These are phyloP conservation scores for Termitomyces sp. DNA, from an alignment of 768 basidiomycete genomes.

Conservation along the genomic window DNA sequence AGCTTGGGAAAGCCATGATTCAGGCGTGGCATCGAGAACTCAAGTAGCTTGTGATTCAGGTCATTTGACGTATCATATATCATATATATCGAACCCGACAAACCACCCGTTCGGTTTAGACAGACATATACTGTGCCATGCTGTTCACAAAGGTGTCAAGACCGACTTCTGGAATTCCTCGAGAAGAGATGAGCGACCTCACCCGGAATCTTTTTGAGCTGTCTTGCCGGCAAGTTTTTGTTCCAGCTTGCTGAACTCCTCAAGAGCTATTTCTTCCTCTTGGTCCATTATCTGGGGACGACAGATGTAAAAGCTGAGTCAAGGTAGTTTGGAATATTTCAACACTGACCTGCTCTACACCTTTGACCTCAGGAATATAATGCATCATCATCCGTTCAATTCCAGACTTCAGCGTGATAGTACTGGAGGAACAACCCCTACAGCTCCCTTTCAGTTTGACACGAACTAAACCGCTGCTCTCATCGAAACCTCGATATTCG, in stretches of 20 bases:
- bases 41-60: neutral
- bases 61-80: neutral
- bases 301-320: constrained; percentile 5
- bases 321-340: neutral
- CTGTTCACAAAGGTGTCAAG: constrained; percentile 25
- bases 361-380: constrained; percentile 94
- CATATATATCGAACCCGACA: no score
- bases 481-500: constrained; percentile 88
- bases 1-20: neutral
- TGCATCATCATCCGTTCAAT: constrained; percentile 99
- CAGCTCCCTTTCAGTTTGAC: constrained; percentile 97
- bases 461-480: constrained; percentile 72
- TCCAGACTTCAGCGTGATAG: constrained; percentile 93
- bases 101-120: constrained; percentile 26
- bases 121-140: constrained; percentile 82
- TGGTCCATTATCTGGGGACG: constrained; percentile 72
- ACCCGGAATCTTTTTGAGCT: constrained; percentile 44
- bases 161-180: neutral
- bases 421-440: constrained; percentile 89
- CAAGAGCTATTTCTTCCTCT: constrained; percentile 81
- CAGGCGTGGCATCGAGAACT: neutral
- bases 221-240: constrained; percentile 45
- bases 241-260: constrained; percentile 89
- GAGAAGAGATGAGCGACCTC: constrained; percentile 7
- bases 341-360: constrained; percentile 71